Percentiles rank a stretch among this genome's conserved stretches.
Evolutionary conservation across 2,329 filamentous ascomycete species (phyloP).

Genomic region (Monilinia vaccinii-corymbosi): DNA sequence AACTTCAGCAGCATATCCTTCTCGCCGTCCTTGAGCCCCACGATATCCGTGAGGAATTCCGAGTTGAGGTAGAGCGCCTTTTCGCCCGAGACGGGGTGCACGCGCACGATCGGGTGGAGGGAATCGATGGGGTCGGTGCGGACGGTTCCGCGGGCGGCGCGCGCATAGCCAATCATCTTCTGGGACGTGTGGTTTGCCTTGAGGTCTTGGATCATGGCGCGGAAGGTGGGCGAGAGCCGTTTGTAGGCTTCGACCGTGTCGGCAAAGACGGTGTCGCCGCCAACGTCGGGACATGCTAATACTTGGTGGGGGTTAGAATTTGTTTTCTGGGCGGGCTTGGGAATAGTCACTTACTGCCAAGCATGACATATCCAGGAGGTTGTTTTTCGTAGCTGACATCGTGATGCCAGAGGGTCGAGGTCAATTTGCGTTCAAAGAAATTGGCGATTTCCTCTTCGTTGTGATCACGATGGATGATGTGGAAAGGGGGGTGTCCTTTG

Average conservation of each 20-base stretch:
- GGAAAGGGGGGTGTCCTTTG: conserved; percentile 48
- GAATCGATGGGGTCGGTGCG: conserved; percentile 54
- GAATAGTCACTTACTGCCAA: conserved; percentile 29
- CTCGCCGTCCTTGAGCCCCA: conserved; percentile 59
- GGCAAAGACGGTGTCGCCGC: conserved; percentile 65
- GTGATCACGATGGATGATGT: conserved; percentile 60
- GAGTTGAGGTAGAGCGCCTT: conserved; percentile 64
- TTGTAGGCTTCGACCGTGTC: conserved; percentile 58
- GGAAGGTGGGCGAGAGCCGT: conserved; percentile 30
- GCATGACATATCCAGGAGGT: conserved; percentile 59
- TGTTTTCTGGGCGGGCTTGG: not conserved
- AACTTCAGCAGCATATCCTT: conserved; percentile 59
- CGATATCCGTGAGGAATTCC: conserved; percentile 56
- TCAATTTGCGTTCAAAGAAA: conserved; percentile 57
- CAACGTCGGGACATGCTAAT: conserved; percentile 36
- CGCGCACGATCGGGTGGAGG: conserved; percentile 57
- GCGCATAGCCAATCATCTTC: conserved; percentile 46
- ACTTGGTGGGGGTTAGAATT: not conserved
- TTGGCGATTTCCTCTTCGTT: conserved; percentile 46
- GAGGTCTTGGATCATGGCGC: conserved; percentile 43
- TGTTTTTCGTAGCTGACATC: conserved; percentile 64
- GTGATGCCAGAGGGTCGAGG: conserved; percentile 57
- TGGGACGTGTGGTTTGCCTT: conserved; percentile 53
- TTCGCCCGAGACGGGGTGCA: conserved; percentile 65
- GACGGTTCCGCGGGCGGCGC: conserved; percentile 48